Conservation (phyloP, 148 eudicot genomes). For the Amaranthus palmeri region DNA sequence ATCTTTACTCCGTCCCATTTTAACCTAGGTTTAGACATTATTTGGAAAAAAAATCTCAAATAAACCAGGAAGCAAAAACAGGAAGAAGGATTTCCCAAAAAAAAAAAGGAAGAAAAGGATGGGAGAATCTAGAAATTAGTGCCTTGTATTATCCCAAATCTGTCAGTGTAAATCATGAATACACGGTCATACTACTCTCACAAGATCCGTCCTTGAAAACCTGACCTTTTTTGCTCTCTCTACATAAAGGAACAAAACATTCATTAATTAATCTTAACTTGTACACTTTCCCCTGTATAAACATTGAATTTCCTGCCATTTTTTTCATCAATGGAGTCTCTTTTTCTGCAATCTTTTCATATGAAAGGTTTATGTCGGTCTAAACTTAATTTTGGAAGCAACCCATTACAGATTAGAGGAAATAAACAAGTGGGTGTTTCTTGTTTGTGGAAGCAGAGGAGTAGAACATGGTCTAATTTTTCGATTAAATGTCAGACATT, state of each 20-base stretch:
- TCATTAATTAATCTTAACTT: neutral
- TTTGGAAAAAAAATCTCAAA: too few relatives aligned
- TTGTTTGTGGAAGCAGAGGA: conserved; percentile 22
- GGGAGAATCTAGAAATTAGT: conserved; percentile 9
- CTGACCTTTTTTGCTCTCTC: neutral
- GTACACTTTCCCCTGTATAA: neutral
- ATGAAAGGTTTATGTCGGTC: conserved; percentile 12
- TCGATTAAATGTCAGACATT: conserved; percentile 24
- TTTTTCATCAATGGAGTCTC: conserved; percentile 22
- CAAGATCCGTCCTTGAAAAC: conserved; percentile 26
- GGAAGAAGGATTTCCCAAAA: too few relatives aligned
- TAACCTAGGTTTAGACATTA: too few relatives aligned
- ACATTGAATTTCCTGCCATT: neutral
- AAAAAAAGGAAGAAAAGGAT: neutral
- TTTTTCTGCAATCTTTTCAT: conserved; percentile 16
- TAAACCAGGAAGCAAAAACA: too few relatives aligned
- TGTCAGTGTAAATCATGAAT: neutral
- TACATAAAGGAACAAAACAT: neutral
- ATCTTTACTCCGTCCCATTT: too few relatives aligned
- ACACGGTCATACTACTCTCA: conserved; percentile 5
- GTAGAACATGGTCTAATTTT: conserved; percentile 16
- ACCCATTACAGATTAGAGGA: conserved; percentile 1
- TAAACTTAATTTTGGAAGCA: neutral
- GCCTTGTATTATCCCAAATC: conserved; percentile 18
- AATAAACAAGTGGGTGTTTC: conserved; percentile 36